Percentiles rank a stretch among this genome's conserved stretches.
phyloP scores from a whole-genome alignment of 345 rosid species.

The Sisymbrium altissimum region DNA sequence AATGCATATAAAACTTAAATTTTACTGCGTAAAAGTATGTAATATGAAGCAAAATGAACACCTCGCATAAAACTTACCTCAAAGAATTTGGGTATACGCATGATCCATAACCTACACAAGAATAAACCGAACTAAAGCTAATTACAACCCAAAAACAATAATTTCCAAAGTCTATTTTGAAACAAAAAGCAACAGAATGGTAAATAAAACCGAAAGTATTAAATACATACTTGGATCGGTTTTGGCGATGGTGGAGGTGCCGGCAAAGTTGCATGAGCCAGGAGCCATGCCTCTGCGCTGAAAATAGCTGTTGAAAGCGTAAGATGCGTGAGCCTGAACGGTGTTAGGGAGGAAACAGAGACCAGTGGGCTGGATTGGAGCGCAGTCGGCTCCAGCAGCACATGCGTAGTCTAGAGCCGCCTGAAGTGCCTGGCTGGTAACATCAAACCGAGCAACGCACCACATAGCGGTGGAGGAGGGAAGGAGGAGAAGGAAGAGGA shows the following conservation, averaged over 20 bases:
- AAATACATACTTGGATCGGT: constrained; percentile 60
- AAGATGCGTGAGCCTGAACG: constrained; percentile 69
- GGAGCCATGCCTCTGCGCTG: constrained; percentile 64
- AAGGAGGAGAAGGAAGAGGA: constrained; percentile 31
- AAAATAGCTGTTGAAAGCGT: constrained; percentile 75
- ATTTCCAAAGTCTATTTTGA: neutral
- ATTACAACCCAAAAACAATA: neutral
- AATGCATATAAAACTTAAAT: neutral
- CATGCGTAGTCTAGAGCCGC: constrained; percentile 70
- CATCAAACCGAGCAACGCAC: constrained; percentile 83
- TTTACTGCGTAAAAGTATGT: neutral
- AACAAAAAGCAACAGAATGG: neutral
- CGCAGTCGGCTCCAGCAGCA: constrained; percentile 67
- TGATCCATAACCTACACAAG: constrained; percentile 70
- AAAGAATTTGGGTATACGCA: constrained; percentile 68
- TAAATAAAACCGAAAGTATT: neutral
- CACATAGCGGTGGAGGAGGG: constrained; percentile 34
- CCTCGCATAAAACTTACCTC: constrained; percentile 37
- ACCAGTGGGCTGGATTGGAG: constrained; percentile 48
- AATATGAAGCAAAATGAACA: neutral
- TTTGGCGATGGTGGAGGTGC: constrained; percentile 65
- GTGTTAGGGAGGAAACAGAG: constrained; percentile 71
- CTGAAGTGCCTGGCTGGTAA: constrained; percentile 55
- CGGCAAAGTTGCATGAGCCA: constrained; percentile 78
- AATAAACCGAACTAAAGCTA: neutral